phyloP scores from a whole-genome alignment of 768 basidiomycete genomes.

The Artomyces pyxidatus region DNA sequence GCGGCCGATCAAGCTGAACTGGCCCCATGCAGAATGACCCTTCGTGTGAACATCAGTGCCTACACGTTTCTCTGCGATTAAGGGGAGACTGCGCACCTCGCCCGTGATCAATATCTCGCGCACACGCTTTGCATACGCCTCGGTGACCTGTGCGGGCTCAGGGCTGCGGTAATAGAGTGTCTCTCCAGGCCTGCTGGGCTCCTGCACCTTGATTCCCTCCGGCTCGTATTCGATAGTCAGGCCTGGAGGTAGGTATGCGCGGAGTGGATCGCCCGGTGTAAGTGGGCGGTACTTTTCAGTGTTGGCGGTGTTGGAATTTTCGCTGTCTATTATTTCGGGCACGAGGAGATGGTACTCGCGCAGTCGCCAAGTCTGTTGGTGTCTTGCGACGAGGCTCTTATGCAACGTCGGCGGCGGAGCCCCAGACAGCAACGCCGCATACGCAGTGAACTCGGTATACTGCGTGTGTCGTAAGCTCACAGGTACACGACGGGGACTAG shows the following conservation, averaged over 20 bases:
- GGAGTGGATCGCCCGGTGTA: constrained; percentile 51
- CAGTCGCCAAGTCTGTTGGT: constrained; percentile 87
- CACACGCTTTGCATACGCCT: constrained; percentile 22
- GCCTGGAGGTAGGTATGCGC: constrained; percentile 51
- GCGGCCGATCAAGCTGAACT: constrained; percentile 72
- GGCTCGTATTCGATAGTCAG: constrained; percentile 40
- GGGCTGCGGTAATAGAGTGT: constrained; percentile 22
- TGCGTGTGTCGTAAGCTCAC: constrained; percentile 23
- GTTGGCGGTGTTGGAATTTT: constrained; percentile 18
- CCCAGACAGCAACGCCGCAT: constrained; percentile 68
- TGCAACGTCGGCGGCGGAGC: constrained; percentile 58
- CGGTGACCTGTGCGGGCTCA: constrained; percentile 3
- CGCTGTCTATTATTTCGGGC: constrained; percentile 22
- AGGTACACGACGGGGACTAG: background rate
- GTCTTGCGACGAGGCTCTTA: constrained; percentile 68
- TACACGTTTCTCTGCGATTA: background rate
- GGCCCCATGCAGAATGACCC: constrained; percentile 92
- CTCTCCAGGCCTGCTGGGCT: constrained; percentile 28
- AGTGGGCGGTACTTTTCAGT: constrained; percentile 26
- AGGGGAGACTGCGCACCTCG: constrained; percentile 38
- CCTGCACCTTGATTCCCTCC: constrained; percentile 39
- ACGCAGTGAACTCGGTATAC: constrained; percentile 83
- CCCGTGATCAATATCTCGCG: constrained; percentile 66
- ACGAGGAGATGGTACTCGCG: constrained; percentile 59
- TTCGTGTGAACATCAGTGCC: constrained; percentile 19